Evolutionary conservation across 345 rosid genomes (phyloP).

Genomic region (Erodium maritimum): DNA sequence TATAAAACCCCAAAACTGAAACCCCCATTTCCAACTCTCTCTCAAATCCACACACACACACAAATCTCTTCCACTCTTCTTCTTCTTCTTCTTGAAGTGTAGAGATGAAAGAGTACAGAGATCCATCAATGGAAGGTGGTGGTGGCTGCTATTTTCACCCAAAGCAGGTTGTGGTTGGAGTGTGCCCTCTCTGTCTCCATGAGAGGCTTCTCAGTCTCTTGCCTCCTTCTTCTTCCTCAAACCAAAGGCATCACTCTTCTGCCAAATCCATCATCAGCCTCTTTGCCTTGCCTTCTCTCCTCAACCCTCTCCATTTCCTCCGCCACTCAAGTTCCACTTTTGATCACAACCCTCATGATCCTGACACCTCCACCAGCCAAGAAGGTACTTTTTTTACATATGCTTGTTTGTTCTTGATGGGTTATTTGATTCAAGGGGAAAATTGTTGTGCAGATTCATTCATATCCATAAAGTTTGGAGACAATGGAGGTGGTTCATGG

Average conservation of each 20-base stretch:
- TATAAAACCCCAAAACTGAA: too few relatives aligned
- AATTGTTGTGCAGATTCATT: slow-evolving; percentile 54
- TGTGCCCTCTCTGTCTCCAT: slow-evolving; percentile 68
- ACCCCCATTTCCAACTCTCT: too few relatives aligned
- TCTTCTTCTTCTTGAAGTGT: too few relatives aligned
- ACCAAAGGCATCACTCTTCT: slow-evolving; percentile 4
- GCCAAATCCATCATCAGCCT: slow-evolving; percentile 10
- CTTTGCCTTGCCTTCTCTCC: slow-evolving; percentile 63
- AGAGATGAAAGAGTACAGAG: too few relatives aligned
- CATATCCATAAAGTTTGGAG: slow-evolving; percentile 87
- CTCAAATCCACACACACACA: too few relatives aligned
- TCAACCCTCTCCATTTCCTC: slow-evolving; percentile 50
- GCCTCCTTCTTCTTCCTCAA: slow-evolving; percentile 28
- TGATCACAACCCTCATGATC: slow-evolving; percentile 13
- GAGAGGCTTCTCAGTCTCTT: slow-evolving; percentile 68
- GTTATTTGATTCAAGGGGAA: background rate
- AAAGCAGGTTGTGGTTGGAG: slow-evolving; percentile 45
- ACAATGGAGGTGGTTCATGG: slow-evolving; percentile 80
- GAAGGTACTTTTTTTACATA: slow-evolving; percentile 46
- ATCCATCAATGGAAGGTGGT: too few relatives aligned
- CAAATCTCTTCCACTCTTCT: too few relatives aligned
- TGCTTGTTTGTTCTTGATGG: background rate
- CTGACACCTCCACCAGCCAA: slow-evolving; percentile 49
- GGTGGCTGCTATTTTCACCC: slow-evolving; percentile 68
- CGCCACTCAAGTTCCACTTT: slow-evolving; percentile 41